Conservation (phyloP, 2,329 filamentous ascomycete species). For the Fusarium brevicatenulatum region DNA sequence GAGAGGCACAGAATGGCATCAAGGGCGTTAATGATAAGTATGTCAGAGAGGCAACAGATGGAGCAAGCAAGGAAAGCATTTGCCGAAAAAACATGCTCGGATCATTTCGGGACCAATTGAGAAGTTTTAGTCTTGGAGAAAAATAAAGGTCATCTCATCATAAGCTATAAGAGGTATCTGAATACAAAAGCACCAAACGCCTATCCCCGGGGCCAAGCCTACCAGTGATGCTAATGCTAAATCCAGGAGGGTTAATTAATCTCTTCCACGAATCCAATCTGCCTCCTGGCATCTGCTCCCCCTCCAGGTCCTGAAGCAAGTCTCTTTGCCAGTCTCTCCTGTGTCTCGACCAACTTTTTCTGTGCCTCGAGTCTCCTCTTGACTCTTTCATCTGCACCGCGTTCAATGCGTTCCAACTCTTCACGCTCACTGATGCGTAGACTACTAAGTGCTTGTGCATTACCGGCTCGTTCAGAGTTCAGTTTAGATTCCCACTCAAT, state of each 20-base stretch:
- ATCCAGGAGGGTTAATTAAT: slow-evolving; percentile 50
- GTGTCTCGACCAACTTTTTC: slow-evolving; percentile 62
- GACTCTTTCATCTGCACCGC: slow-evolving; percentile 57
- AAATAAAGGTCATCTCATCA: background rate
- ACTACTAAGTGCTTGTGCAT: slow-evolving; percentile 61
- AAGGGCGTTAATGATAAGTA: background rate
- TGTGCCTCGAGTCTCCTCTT: slow-evolving; percentile 60
- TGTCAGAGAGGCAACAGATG: background rate
- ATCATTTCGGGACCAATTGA: too few species aligned
- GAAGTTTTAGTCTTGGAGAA: background rate
- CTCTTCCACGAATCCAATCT: slow-evolving; percentile 68
- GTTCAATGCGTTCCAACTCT: slow-evolving; percentile 61
- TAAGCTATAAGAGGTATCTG: slow-evolving; percentile 10
- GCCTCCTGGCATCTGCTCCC: slow-evolving; percentile 52
- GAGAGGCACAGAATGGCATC: background rate
- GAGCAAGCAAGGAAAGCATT: background rate
- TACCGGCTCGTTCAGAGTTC: slow-evolving; percentile 58
- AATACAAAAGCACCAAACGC: slow-evolving; percentile 15
- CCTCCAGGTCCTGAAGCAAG: slow-evolving; percentile 54
- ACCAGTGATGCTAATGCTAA: slow-evolving; percentile 1
- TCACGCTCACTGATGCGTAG: slow-evolving; percentile 62
- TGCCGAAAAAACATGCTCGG: too few species aligned
- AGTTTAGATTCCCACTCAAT: slow-evolving; percentile 61
- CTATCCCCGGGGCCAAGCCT: slow-evolving; percentile 2
- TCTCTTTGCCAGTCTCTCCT: slow-evolving; percentile 53